A percentile compares a stretch with the other conserved stretches of the same genome.
Conservation (phyloP, 2,329 filamentous ascomycete genomes). For the Pseudocercospora musae region DNA sequence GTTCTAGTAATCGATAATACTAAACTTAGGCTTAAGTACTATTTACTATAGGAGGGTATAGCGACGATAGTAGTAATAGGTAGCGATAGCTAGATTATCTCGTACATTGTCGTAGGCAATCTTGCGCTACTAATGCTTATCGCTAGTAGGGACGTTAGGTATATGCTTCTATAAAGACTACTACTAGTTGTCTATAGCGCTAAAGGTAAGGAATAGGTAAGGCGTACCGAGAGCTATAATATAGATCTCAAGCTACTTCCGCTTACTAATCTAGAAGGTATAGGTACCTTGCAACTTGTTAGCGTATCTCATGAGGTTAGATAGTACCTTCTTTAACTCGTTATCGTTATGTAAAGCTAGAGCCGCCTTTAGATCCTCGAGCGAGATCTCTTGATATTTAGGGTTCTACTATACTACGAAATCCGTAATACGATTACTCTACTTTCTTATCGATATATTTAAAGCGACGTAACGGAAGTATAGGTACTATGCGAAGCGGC, state of each 20-base stretch:
- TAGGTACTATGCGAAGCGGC: background rate
- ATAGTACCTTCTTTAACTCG: background rate
- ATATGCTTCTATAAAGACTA: background rate
- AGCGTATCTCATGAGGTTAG: background rate
- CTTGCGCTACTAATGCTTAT: background rate
- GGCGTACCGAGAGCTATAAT: background rate
- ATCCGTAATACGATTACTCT: background rate
- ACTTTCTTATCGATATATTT: background rate
- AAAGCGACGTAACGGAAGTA: background rate
- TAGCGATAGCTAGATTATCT: background rate
- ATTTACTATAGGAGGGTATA: background rate
- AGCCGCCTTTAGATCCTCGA: background rate
- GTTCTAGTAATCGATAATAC: background rate
- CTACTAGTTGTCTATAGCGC: background rate
- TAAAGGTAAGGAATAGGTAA: background rate
- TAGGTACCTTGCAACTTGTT: background rate
- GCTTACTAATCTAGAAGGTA: background rate
- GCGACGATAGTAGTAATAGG: background rate
- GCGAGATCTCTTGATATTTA: background rate
- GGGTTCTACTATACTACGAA: background rate
- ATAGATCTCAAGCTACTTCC: background rate
- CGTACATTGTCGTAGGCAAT: background rate
- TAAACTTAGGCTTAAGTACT: background rate
- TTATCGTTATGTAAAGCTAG: background rate
- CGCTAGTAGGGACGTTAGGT: background rate